These are phyloP conservation scores for Russula brevipes DNA, from an alignment of 768 basidiomycete genomes.

Conservation along the genomic window DNA sequence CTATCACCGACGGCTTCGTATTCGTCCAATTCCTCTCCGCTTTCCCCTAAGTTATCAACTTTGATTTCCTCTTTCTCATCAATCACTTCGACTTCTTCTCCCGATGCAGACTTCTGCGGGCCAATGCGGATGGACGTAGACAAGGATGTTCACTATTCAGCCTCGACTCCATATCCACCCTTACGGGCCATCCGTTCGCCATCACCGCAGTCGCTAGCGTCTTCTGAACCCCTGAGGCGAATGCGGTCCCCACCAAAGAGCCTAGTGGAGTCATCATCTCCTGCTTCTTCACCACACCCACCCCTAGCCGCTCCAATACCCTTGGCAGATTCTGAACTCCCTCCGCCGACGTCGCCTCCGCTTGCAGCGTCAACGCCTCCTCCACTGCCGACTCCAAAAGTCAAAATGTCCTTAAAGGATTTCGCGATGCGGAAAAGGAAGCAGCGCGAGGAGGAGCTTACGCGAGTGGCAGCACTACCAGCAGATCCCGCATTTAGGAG, in stretches of 20 bases:
- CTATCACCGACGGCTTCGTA: constrained; percentile 32
- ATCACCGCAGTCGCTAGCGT: constrained; percentile 8
- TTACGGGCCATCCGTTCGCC: background rate
- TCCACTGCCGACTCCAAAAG: constrained; percentile 20
- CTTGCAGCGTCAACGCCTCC: background rate
- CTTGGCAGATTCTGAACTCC: background rate
- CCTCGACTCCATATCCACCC: background rate
- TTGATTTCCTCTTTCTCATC: constrained; percentile 18
- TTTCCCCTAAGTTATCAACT: constrained; percentile 27
- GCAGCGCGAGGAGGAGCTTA: constrained; percentile 24
- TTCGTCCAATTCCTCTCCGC: constrained; percentile 21
- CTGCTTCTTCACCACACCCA: background rate
- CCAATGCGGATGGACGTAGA: constrained; percentile 20
- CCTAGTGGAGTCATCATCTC: background rate
- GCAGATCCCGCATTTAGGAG: background rate
- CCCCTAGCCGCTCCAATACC: background rate
- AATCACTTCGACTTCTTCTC: constrained; percentile 1
- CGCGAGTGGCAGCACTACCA: background rate
- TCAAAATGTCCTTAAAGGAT: constrained; percentile 27
- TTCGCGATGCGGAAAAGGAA: constrained; percentile 26
- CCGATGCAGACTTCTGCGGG: background rate
- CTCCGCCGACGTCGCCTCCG: background rate
- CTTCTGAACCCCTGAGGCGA: constrained; percentile 12
- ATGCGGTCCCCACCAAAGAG: background rate
- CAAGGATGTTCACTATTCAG: background rate